Conservation (phyloP, 2,329 filamentous ascomycete species). For the Fusarium stilboides region DNA sequence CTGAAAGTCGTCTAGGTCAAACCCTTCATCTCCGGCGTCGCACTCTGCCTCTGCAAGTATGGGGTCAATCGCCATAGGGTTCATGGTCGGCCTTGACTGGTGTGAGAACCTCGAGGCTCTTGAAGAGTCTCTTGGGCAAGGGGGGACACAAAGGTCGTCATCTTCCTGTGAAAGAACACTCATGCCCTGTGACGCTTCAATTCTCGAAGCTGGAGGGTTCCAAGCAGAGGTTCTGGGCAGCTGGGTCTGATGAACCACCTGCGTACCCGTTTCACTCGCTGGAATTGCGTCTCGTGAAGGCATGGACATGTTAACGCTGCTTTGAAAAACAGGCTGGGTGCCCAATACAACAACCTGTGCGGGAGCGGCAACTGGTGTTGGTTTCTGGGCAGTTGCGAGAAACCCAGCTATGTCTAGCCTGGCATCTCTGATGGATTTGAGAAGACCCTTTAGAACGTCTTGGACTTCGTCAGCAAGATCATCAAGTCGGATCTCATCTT, state of each 20-base stretch:
- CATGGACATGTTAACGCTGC: constrained; percentile 53
- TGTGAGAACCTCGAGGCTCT: constrained; percentile 11
- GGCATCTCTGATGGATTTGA: constrained; percentile 59
- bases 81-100: constrained; percentile 21
- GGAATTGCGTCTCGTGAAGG: constrained; percentile 54
- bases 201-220: constrained; percentile 42
- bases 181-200: constrained; percentile 38
- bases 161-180: constrained; percentile 48
- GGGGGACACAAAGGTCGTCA: constrained; percentile 35
- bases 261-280: constrained; percentile 56
- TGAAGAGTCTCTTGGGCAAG: constrained; percentile 49
- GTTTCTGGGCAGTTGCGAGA: constrained; percentile 50
- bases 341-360: constrained; percentile 57
- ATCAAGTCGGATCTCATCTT: constrained; percentile 66
- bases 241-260: constrained; percentile 69
- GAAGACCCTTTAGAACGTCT: constrained; percentile 60
- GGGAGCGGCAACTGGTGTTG: constrained; percentile 23
- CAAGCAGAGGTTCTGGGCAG: constrained; percentile 52
- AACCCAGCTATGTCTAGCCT: constrained; percentile 62
- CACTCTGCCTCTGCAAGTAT: constrained; percentile 39
- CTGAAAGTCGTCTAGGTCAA: constrained; percentile 53
- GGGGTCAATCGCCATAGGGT: constrained; percentile 6
- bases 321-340: constrained; percentile 59
- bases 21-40: constrained; percentile 49
- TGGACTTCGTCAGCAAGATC: constrained; percentile 63